Evolutionary conservation across 2,329 filamentous ascomycete species (phyloP), one percentile per base, ranked within the genome.

Genomic region (Rachicladosporium sp.): DNA sequence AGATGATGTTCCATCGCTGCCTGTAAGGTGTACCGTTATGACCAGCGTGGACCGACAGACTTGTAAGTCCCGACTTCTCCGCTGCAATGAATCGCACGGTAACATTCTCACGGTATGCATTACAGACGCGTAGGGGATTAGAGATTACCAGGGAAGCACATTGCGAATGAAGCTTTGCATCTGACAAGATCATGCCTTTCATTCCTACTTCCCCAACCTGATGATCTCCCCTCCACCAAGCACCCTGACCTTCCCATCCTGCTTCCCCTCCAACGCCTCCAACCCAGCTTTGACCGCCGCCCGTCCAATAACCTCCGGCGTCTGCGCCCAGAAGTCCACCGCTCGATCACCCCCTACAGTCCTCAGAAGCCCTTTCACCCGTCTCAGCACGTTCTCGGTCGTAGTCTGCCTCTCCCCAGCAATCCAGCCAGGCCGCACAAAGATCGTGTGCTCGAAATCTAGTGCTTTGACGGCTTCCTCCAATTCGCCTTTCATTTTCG

Each of bases 401-500:
- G 5, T 70, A 37, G 67, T 66, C 51, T 80, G 71, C 41, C 88
- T 70, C 10, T 73, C 58, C 2, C 88, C 88, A 2, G 87, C 59
- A 50, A 95, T 82, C 45, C 87, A 46, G 0, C 83, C 88, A 0
- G 88, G 88, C 33, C 78, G 61, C 32, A 80, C 36, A 39, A 95
- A 80, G 40, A 94, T 73, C 4, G 78, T 80, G 48, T 82, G 76
- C 36, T 88, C 82, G 55, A 94, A 94, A 4, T 67, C 80, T 3
- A 89, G 63, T 33, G 64, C 73, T 57, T 75, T 74, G 43, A 94
- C 72, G 10, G 76, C 68, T 29, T 93, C 81, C 59, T 96, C 89
- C 32, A 94, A 76, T 51, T 91, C 83, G 15, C 76, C 78, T 69
- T 95, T 95, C 84, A 95, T 91, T 60, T 68, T 68, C 1, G 61